Conservation (phyloP, 345 rosid genomes). For the Eucalyptus cloeziana region DNA sequence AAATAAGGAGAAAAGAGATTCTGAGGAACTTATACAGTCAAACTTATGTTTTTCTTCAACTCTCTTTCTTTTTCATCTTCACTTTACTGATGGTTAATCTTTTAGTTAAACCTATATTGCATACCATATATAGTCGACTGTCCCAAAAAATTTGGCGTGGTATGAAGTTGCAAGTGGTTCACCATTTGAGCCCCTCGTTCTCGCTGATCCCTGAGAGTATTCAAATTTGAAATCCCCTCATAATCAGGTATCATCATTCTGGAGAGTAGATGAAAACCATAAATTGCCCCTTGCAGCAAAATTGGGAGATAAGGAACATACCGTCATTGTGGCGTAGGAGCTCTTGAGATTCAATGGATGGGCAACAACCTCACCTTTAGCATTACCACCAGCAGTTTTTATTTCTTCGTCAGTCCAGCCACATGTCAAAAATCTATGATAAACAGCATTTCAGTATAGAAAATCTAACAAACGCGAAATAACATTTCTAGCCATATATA, state of each 20-base stretch:
- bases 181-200: slow-evolving; percentile 35
- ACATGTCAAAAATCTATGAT: slow-evolving; percentile 24
- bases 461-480: not conserved
- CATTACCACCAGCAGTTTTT: slow-evolving; percentile 39
- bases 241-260: not conserved
- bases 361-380: slow-evolving; percentile 21
- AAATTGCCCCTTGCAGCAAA: not conserved
- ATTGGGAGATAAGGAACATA: not conserved
- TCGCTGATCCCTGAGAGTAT: slow-evolving; percentile 37
- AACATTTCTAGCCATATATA: not conserved
- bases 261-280: not conserved
- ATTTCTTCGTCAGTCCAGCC: slow-evolving; percentile 56
- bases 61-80: not conserved
- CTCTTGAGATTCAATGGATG: slow-evolving; percentile 63
- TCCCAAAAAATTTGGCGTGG: slow-evolving; percentile 73
- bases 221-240: not conserved
- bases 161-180: slow-evolving; percentile 86
- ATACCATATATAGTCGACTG: slow-evolving; percentile 77
- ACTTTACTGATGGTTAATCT: not conserved
- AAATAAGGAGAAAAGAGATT: not conserved
- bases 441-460: not conserved
- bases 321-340: slow-evolving; percentile 56
- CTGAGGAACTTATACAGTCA: not conserved
- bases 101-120: not conserved
- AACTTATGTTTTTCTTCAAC: not conserved